phyloP scores from a whole-genome alignment of 768 basidiomycete genomes.

The Tulasnella sp. region DNA sequence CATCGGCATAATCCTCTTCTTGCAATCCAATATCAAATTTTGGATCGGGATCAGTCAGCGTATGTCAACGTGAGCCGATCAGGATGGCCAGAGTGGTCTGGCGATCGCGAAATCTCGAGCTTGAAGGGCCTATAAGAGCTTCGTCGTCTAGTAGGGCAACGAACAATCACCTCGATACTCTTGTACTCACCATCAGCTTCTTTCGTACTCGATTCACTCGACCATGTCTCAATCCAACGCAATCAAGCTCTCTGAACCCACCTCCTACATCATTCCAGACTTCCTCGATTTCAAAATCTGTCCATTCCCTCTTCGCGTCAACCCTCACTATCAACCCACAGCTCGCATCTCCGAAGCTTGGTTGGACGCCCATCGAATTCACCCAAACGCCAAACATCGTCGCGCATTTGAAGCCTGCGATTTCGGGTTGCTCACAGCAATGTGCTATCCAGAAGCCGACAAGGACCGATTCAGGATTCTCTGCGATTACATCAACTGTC shows the following conservation, averaged over 20 bases:
- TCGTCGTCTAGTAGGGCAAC: too few relatives aligned
- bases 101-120: too few relatives aligned
- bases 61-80: too few relatives aligned
- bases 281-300: conserved; percentile 3
- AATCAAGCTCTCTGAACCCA: background rate
- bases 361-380: conserved; percentile 8
- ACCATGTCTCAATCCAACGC: background rate
- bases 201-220: background rate
- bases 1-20: too few relatives aligned
- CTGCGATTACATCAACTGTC: conserved; percentile 15
- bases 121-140: too few relatives aligned
- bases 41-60: too few relatives aligned
- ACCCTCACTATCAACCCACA: background rate
- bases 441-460: conserved; percentile 15
- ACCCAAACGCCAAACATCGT: background rate
- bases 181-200: background rate
- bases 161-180: background rate
- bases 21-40: too few relatives aligned
- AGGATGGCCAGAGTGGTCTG: too few relatives aligned
- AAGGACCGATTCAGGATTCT: conserved; percentile 8
- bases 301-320: conserved; percentile 6
- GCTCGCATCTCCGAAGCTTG: conserved; percentile 3
- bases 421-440: conserved; percentile 13
- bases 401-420: conserved; percentile 2
- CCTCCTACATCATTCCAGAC: conserved; percentile 11